Base-by-base conservation (phyloP, 1,284 basidiomycete genomes). In the Cystobasidium sp. region DNA sequence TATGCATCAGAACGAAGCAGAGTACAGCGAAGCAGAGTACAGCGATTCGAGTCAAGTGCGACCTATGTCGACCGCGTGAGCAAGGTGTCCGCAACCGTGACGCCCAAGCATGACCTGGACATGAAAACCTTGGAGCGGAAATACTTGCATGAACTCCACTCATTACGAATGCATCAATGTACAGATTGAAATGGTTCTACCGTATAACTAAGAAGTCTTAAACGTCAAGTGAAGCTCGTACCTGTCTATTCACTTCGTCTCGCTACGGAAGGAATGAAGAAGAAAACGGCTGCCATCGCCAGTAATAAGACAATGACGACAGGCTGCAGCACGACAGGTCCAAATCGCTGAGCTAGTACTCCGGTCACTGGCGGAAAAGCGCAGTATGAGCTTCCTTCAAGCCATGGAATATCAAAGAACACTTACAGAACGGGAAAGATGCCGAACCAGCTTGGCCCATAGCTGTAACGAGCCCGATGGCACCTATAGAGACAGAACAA, bases 401-500 rank as follows among this genome's bases (percentile, higher is more conserved):
- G 16, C 4, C 31, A n/a, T 39, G 49, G 6, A 10, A 5, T 2
- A n/a, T 9, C 22, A 14, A 12, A 39, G 18, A 18, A 47, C 10
- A 66, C 64, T 43, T 43, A 66, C 64, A 37, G 52, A 71, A 71
- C 3, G 69, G 69, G 39, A 71, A 71, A 6, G 59, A 46, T 7
- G 69, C 69, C 0, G 69, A 71, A 6, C 69, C 69, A 16, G 59
- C 69, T 71, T 71, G 69, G 14, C 66, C 65, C 46, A 65, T 58
- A 3, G 72, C 72, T 18, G 72, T 65, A 10, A 74, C 65, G 1
- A 74, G 59, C 12, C 72, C 72, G 31, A 74, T 68, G 8, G 72
- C 72, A 12, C 72, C 72, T 74, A 62, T 6, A 6, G 18, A 37
- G 47, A 8, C 20, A 4, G 6, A 43, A 51, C 16, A 49, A 41